Evolutionary conservation across 768 basidiomycete genomes (phyloP).

Genomic region (Kondoa malvinella): DNA sequence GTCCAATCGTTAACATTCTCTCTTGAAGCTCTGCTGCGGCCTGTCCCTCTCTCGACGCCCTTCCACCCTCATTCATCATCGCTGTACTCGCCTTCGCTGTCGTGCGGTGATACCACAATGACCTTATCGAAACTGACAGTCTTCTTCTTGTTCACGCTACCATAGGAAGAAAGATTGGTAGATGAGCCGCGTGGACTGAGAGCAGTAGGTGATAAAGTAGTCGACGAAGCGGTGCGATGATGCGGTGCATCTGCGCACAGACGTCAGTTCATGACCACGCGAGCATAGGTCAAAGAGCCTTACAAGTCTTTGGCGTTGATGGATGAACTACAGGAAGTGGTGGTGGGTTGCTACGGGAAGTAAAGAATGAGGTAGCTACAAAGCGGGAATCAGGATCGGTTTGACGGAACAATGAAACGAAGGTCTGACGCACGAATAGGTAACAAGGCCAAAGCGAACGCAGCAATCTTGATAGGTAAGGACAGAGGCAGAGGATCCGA

Average conservation of each 20-base stretch:
- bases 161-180: background rate
- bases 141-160: background rate
- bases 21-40: background rate
- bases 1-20: background rate
- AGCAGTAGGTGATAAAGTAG: background rate
- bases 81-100: background rate
- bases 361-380: slow-evolving; percentile 1
- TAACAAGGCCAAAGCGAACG: slow-evolving; percentile 1
- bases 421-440: slow-evolving; percentile 1
- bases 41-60: background rate
- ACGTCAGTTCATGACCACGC: background rate
- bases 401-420: background rate
- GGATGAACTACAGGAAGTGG: background rate
- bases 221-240: background rate
- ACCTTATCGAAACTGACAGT: background rate
- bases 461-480: slow-evolving; percentile 1
- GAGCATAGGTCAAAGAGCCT: background rate
- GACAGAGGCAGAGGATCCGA: background rate
- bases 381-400: background rate
- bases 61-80: background rate
- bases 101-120: background rate
- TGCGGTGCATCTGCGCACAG: background rate
- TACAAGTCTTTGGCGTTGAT: slow-evolving; percentile 1
- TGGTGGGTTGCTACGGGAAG: background rate
- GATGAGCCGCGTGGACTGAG: background rate